Conservation (phyloP, 2,329 filamentous ascomycete genomes). For the Domatiomyces globalis region DNA sequence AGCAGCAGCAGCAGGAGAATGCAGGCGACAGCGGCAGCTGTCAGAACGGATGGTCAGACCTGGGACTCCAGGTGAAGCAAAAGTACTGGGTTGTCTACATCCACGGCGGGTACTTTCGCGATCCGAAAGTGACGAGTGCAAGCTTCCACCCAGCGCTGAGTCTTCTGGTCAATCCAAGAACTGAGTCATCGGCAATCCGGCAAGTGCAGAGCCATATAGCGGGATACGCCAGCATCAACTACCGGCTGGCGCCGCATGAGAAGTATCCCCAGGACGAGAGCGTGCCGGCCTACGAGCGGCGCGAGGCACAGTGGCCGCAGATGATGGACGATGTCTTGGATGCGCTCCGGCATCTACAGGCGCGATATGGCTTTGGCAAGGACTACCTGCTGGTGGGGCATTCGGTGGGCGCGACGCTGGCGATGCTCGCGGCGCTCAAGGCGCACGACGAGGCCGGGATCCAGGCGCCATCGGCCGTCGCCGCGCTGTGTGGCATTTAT, state of each 20-base stretch:
- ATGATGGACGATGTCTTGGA: conserved; percentile 30
- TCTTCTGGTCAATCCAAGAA: conserved; percentile 17
- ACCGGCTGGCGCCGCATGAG: conserved; percentile 31
- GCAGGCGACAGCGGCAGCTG: no score
- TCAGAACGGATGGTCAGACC: no score
- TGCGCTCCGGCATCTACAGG: conserved; percentile 29
- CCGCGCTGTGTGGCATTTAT: conserved; percentile 33
- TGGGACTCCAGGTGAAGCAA: neutral
- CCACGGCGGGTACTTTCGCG: conserved; percentile 37
- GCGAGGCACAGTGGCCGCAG: conserved; percentile 30
- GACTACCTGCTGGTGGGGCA: conserved; percentile 33
- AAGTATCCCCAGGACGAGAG: conserved; percentile 25
- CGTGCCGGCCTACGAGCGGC: conserved; percentile 21
- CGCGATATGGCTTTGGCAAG: conserved; percentile 25
- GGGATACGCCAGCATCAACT: conserved; percentile 32
- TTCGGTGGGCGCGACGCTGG: conserved; percentile 34
- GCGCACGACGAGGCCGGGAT: conserved; percentile 5
- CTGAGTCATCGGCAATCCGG: neutral
- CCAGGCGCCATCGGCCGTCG: conserved; percentile 25
- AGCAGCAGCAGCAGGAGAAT: neutral
- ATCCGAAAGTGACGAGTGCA: conserved; percentile 27
- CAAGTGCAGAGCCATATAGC: conserved; percentile 17
- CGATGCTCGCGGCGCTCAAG: conserved; percentile 31
- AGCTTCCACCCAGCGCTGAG: conserved; percentile 25
- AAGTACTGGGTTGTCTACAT: conserved; percentile 25